phyloP scores from a whole-genome alignment of 1,284 basidiomycete genomes.

The Takashimella tepidaria region DNA sequence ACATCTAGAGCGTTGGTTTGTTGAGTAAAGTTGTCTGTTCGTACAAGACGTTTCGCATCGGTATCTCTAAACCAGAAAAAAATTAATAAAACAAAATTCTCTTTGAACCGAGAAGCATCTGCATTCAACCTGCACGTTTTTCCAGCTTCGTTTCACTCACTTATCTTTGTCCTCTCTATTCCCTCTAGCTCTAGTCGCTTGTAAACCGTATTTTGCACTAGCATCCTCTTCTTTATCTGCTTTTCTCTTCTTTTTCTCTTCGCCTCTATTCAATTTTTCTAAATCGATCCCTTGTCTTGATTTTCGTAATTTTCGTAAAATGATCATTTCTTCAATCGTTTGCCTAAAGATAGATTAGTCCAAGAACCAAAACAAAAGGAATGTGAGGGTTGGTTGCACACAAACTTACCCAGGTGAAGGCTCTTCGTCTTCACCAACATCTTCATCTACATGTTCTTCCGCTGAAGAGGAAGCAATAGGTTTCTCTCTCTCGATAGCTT shows the following conservation, averaged over 20 bases:
- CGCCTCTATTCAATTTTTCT: constrained; percentile 76
- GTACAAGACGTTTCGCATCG: constrained; percentile 49
- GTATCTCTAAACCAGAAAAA: background rate
- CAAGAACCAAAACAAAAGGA: background rate
- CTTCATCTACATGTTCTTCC: constrained; percentile 8
- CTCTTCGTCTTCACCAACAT: constrained; percentile 16
- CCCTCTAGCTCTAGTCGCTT: constrained; percentile 9
- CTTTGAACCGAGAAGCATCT: no score
- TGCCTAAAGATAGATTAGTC: constrained; percentile 24
- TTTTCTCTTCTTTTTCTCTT: constrained; percentile 58
- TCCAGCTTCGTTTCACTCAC: no score
- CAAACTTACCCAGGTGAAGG: background rate
- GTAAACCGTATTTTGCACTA: constrained; percentile 54
- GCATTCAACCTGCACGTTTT: background rate
- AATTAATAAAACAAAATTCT: no score
- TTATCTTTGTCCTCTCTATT: constrained; percentile 56
- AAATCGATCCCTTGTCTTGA: constrained; percentile 79
- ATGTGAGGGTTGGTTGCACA: background rate
- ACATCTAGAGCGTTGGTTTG: constrained; percentile 94
- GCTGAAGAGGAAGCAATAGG: constrained; percentile 1
- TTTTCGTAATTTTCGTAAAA: constrained; percentile 71
- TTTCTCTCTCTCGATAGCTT: constrained; percentile 5
- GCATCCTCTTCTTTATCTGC: constrained; percentile 50
- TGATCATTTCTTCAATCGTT: constrained; percentile 71
- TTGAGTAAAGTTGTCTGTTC: constrained; percentile 89